These are phyloP conservation scores for Ogataea saltuana DNA, from an alignment of 805 yeast species.

Conservation along the genomic window DNA sequence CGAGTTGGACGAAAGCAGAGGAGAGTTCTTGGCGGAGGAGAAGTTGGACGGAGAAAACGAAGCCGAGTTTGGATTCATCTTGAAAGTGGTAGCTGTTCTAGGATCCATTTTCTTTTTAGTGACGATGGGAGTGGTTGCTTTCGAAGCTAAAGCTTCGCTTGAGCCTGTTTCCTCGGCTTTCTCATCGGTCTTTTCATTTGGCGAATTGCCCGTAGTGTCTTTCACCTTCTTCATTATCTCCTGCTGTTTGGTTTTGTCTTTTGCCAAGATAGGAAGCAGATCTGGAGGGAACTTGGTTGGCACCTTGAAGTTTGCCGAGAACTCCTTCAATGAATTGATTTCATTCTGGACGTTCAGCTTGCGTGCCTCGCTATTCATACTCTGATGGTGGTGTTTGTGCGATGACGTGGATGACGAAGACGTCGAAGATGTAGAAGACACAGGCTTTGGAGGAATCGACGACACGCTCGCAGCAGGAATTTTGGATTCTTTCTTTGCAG, in stretches of 20 bases:
- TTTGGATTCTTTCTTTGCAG: too few relatives aligned
- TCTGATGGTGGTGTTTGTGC: conserved; percentile 12
- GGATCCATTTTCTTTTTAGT: conserved; percentile 55
- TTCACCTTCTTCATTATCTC: conserved; percentile 46
- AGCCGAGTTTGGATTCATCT: conserved; percentile 69
- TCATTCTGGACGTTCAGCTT: conserved; percentile 58
- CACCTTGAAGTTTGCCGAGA: conserved; percentile 79
- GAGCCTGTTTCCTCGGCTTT: neutral
- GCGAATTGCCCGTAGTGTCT: too few relatives aligned
- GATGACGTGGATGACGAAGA: conserved; percentile 9
- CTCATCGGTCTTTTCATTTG: too few relatives aligned
- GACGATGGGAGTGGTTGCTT: conserved; percentile 19
- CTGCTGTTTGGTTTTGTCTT: conserved; percentile 65
- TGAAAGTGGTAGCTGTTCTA: conserved; percentile 56
- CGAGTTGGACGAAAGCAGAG: conserved; percentile 12
- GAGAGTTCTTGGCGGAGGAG: conserved; percentile 21
- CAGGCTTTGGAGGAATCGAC: conserved; percentile 19
- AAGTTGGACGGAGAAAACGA: conserved; percentile 54
- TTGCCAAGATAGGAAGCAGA: conserved; percentile 66
- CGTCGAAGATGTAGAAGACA: conserved; percentile 28
- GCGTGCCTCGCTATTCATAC: conserved; percentile 37
- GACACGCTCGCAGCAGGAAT: conserved; percentile 2
- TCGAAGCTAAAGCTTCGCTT: conserved; percentile 3
- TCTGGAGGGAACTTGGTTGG: conserved; percentile 52
- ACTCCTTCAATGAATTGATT: conserved; percentile 69